Base-by-base conservation (phyloP, 176 grass and related monocot genomes). In the Stipa capillata region DNA sequence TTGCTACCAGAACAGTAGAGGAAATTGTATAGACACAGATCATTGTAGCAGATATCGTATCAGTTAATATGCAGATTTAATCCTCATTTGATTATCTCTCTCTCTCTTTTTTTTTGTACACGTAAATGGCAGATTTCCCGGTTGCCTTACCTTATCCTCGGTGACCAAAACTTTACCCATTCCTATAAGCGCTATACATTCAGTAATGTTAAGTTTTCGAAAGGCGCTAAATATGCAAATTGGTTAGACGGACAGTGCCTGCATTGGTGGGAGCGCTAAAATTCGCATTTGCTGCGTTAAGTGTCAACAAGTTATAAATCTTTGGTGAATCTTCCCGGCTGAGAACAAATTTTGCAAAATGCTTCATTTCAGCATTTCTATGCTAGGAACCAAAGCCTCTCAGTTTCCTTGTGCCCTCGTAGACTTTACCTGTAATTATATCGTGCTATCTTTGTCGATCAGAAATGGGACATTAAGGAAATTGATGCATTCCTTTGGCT, bases 1-100 rank as follows among this genome's bases (percentile, higher is more conserved):
- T 41, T 23, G 42, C 34, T 71, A 71, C 52, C 32, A 71, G 56
- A 78, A 85, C 70, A 28, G 74, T 78, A 42, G 55, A 43, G 53
- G 20, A 13, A 29, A 35, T 13, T 85, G 66, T 85, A 59, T 61
- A 78, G 41, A 71, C 17, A 31, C 4, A 23, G 43, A 32, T 47
- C 31, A 16, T n/a, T 63, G 81, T 53, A 65, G 57, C 45, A 43
- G 17, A 21, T 39, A 55, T 28, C 20, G 11, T 59, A 49, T 36
- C 1, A 59, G 50, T 57, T 48, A 52, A 45, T 24, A 55, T 44
- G 62, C 16, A 4, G 36, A 12, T 69, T 6, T 50, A n/a, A 33
- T 74, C 32, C 10, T 31, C 55, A 62, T 31, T 9, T 31, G n/a
- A n/a, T n/a, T n/a, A n/a, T n/a, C n/a, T 32, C 7, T 13, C 18